Conservation (phyloP, 2,329 filamentous ascomycete species). For the Botrytis elliptica region DNA sequence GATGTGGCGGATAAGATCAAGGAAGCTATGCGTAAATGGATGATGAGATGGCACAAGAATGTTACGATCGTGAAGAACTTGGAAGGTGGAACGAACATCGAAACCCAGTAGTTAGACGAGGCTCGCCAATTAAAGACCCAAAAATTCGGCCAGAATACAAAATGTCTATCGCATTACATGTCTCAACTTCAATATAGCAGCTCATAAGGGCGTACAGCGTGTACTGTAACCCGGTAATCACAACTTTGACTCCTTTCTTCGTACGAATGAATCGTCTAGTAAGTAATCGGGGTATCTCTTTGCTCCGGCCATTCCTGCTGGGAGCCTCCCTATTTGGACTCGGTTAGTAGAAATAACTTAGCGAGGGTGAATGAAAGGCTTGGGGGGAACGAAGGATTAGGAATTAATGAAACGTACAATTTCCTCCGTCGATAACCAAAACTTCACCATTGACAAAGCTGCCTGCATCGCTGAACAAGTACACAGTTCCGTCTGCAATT, state of each 20-base stretch:
- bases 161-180: neutral
- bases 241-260: slow-evolving; percentile 19
- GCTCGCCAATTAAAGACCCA: neutral
- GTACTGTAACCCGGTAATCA: neutral
- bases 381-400: neutral
- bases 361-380: neutral
- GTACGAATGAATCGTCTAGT: slow-evolving; percentile 31
- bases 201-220: neutral
- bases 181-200: neutral
- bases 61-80: neutral
- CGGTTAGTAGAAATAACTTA: neutral
- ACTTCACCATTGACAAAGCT: slow-evolving; percentile 83
- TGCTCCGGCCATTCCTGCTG: slow-evolving; percentile 27
- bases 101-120: neutral
- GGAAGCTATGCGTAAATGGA: neutral
- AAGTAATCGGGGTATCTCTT: slow-evolving; percentile 36
- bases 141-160: neutral
- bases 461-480: slow-evolving; percentile 79
- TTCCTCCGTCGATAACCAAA: slow-evolving; percentile 66
- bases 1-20: neutral
- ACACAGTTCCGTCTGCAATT: slow-evolving; percentile 90
- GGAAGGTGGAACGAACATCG: neutral
- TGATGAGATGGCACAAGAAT: neutral
- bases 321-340: slow-evolving; percentile 25
- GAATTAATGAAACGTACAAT: slow-evolving; percentile 24